Conservation (phyloP, 2,329 filamentous ascomycete species). For the Penicillium rolfsii region DNA sequence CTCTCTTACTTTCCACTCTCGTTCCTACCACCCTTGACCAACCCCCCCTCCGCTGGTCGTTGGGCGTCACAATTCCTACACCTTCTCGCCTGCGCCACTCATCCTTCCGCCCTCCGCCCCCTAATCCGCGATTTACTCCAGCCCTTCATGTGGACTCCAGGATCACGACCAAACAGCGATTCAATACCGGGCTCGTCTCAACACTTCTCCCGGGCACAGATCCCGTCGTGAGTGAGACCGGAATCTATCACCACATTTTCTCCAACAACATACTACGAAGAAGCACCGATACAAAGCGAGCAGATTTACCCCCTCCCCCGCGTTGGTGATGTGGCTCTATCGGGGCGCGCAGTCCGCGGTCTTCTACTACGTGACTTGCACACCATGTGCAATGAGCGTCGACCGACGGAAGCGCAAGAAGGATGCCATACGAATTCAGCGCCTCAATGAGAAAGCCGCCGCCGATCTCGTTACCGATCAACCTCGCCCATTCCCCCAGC, state of each 20-base stretch:
- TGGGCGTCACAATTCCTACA: conserved; percentile 12
- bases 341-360: conserved; percentile 54
- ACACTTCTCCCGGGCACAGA: conserved; percentile 29
- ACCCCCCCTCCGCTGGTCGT: conserved; percentile 25
- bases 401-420: conserved; percentile 71
- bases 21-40: neutral
- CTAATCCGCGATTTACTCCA: conserved; percentile 23
- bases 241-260: conserved; percentile 3
- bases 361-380: conserved; percentile 55
- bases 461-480: conserved; percentile 60
- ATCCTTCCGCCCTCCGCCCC: conserved; percentile 11
- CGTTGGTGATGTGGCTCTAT: conserved; percentile 51
- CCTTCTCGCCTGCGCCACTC: neutral
- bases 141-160: conserved; percentile 43
- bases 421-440: conserved; percentile 69
- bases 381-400: conserved; percentile 68
- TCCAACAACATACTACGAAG: neutral
- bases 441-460: conserved; percentile 66
- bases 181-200: conserved; percentile 30
- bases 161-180: conserved; percentile 27
- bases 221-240: conserved; percentile 26
- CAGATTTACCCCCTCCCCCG: conserved; percentile 15
- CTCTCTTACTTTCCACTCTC: neutral
- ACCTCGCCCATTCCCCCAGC: conserved; percentile 76
- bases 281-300: neutral